Base-by-base conservation (phyloP, 495 filamentous ascomycete genomes). In the Talaromyces nanjingensis region DNA sequence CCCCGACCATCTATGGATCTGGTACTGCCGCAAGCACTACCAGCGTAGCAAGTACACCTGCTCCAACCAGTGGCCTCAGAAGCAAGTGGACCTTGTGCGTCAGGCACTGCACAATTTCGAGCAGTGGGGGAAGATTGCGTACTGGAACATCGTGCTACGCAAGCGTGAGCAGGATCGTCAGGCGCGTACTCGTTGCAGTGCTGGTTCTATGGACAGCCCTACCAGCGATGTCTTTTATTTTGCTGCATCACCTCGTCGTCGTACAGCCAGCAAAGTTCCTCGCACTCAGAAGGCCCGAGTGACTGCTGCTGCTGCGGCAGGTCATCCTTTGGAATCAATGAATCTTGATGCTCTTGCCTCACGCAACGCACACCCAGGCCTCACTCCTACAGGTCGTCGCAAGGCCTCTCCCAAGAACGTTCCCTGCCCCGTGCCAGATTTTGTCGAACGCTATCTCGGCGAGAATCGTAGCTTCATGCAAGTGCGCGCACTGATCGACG, bases 1-100 rank as follows among this genome's bases (percentile, higher is more conserved):
- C 49, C 89, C 90, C 0, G 66, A 78, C 0, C 63, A 81, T 0
- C 77, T 89, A 16, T 93, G 89, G 89, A 80, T 88, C 0, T 80
- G 86, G 55, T 86, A 83, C 68, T 96, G 92, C 69, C 83, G 92
- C 1, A 94, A 93, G 69, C 89, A 93, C 68, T 96, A 96, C 73
- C 92, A 96, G 73, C 86, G 90, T 0, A 79, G 74, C 37, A 78
- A 87, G 0, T 94, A 93, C 70, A 29, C 22, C 25, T 79, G 87
- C 0, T 84, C 77, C 1, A 75, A 77, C n/a, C 74, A 82, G 8
- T 92, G 85, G 76, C 77, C 83, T 3, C 75, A 76, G 22, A 71
- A 79, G 1, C 88, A 93, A 65, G 83, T 83, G 52, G 77, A 83
- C 1, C 72, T 91, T 0, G 77, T 93, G 0, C 69, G 75, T 6